Base-by-base conservation (phyloP, 179 eudicot species). In the Carnegiea gigantea region DNA sequence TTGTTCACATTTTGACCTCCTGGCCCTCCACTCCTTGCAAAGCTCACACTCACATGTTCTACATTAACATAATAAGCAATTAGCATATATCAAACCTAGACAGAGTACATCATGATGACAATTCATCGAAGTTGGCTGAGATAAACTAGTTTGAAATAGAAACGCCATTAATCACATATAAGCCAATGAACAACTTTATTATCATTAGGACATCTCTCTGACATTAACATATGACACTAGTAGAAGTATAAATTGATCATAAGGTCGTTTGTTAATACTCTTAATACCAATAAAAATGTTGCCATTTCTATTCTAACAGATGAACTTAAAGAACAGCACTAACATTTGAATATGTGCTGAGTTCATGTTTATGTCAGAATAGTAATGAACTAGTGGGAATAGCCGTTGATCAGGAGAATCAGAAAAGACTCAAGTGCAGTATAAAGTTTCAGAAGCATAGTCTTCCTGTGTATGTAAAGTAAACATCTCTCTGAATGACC, bases 11-110 rank as follows among this genome's bases (percentile, higher is more conserved):
- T 89, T 89, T 91, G 97, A 85, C 97, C 98, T 79, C 97, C 97
- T 78, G 99, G 94, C 24, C 98, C 95, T 57, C 98, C 94, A 85
- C 97, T 95, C 84, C 92, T 88, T 14, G 97, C 99, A 87, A 91
- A 90, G 88, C 85, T 90, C 73, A 92, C 88, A 36, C 86, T 89
- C 46, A 95, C 99, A 83, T 91, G 98, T 44, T 91, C 98, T 95
- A 85, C 30, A 82, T 14, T 38, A 68, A 75, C 30, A 62, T 40
- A 43, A 77, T 75, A 68, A 78, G 3, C 24, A 38, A 74, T 78
- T 64, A 77, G 30, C 28, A 57, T 23, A 11, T n/a, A 5, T 68
- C 10, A 48, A 68, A 48, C n/a, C 17, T 43, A 76, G 62, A 57
- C 43, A 70, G 49, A 20, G 53, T 0, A 64, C 1, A 71, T 21